These are phyloP conservation scores for Magnaporthiopsis rhizophila DNA, from an alignment of 2,329 filamentous ascomycete species.

Conservation along the genomic window DNA sequence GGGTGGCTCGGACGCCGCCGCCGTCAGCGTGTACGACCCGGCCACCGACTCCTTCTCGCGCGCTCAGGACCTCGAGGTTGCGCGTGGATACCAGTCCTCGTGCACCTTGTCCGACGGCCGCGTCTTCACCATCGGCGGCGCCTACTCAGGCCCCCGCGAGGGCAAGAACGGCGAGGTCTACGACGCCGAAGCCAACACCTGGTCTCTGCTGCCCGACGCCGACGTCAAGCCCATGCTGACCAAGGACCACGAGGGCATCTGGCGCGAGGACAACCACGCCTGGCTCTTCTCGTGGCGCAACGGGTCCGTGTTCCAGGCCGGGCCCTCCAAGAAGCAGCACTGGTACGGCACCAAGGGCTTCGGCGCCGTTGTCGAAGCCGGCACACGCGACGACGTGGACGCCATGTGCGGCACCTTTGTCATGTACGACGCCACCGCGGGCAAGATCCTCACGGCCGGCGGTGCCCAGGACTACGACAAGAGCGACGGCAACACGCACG, in stretches of 20 bases:
- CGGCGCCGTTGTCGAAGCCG: slow-evolving; percentile 33
- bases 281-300: slow-evolving; percentile 45
- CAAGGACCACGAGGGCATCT: slow-evolving; percentile 32
- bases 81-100: slow-evolving; percentile 35
- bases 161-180: slow-evolving; percentile 39
- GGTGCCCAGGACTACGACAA: slow-evolving; percentile 38
- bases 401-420: slow-evolving; percentile 48
- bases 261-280: slow-evolving; percentile 42
- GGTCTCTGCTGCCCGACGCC: slow-evolving; percentile 31
- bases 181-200: slow-evolving; percentile 29
- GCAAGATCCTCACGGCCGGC: slow-evolving; percentile 47
- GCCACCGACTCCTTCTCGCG: slow-evolving; percentile 11
- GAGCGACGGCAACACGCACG: slow-evolving; percentile 31
- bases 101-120: slow-evolving; percentile 34
- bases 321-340: slow-evolving; percentile 45
- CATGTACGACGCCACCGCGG: slow-evolving; percentile 51
- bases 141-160: slow-evolving; percentile 34
- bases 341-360: slow-evolving; percentile 42
- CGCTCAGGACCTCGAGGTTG: slow-evolving; percentile 21
- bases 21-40: slow-evolving; percentile 32
- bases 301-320: slow-evolving; percentile 43
- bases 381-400: slow-evolving; percentile 31
- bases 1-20: slow-evolving; percentile 35
- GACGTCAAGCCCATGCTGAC: slow-evolving; percentile 38
- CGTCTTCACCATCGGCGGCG: slow-evolving; percentile 43